These are phyloP conservation scores for Nidularia pulvinata DNA, from an alignment of 768 basidiomycete species.

Conservation along the genomic window DNA sequence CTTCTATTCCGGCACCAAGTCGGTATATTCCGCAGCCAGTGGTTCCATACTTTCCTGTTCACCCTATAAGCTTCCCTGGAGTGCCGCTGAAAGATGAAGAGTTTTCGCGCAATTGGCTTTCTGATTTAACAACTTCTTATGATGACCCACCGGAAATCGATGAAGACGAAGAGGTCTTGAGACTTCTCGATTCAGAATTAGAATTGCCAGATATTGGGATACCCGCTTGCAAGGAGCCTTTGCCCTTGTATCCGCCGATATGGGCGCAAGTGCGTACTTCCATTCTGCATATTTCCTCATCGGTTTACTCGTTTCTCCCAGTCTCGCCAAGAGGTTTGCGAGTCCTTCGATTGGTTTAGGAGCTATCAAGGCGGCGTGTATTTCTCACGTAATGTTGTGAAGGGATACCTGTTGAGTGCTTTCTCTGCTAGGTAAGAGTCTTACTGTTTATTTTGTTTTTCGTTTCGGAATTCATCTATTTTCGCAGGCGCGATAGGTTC, in stretches of 20 bases:
- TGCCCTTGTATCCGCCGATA: constrained; percentile 32
- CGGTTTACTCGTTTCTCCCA: constrained; percentile 20
- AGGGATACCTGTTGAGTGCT: constrained; percentile 77
- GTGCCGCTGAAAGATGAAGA: too few relatives aligned
- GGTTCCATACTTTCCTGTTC: too few relatives aligned
- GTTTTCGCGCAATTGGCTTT: too few relatives aligned
- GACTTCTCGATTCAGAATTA: constrained; percentile 1
- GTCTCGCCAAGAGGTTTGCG: constrained; percentile 87
- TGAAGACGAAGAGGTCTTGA: constrained; percentile 3
- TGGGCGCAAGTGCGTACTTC: constrained; percentile 36
- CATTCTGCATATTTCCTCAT: background rate
- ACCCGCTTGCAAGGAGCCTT: constrained; percentile 4
- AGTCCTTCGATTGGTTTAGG: constrained; percentile 72
- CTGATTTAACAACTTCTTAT: too few relatives aligned
- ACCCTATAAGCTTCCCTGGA: too few relatives aligned
- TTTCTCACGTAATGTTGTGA: constrained; percentile 53
- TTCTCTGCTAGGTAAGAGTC: constrained; percentile 60
- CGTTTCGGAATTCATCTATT: background rate
- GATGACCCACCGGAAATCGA: too few relatives aligned
- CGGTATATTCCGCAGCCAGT: too few relatives aligned
- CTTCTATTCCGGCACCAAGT: too few relatives aligned
- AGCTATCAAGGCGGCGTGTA: constrained; percentile 86
- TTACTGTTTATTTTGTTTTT: background rate
- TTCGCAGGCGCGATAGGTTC: constrained; percentile 66
- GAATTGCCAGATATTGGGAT: constrained; percentile 4